Evolutionary conservation across 306 rosid genomes (phyloP).

Genomic region (Lablab purpureus): DNA sequence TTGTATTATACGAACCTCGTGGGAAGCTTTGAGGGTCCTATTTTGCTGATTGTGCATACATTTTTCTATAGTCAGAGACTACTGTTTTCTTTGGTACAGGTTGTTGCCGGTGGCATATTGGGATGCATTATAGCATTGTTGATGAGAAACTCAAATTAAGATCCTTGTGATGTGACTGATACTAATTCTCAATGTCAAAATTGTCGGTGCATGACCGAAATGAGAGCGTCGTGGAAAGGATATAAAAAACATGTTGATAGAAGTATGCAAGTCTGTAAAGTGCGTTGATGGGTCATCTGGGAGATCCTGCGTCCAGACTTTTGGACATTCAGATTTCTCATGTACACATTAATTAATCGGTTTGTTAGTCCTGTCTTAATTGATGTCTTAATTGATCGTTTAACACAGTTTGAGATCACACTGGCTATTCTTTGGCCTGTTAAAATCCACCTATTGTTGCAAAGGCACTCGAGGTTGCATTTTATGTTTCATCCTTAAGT

Average conservation of each 20-base stretch:
- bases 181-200: slow-evolving; percentile 30
- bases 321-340: slow-evolving; percentile 21
- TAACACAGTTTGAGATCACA: slow-evolving; percentile 8
- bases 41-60: slow-evolving; percentile 3
- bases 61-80: slow-evolving; percentile 14
- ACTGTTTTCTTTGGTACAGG: slow-evolving; percentile 56
- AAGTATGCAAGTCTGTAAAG: slow-evolving; percentile 44
- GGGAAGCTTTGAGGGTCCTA: slow-evolving; percentile 12
- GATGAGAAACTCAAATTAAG: slow-evolving; percentile 51
- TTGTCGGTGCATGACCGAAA: slow-evolving; percentile 20
- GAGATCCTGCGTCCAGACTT: slow-evolving; percentile 30
- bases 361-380: slow-evolving; percentile 24
- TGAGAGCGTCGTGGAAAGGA: slow-evolving; percentile 33
- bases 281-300: slow-evolving; percentile 31
- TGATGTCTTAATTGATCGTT: slow-evolving; percentile 31
- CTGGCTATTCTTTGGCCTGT: slow-evolving; percentile 10
- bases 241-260: slow-evolving; percentile 7
- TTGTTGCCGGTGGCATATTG: slow-evolving; percentile 78
- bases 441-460: slow-evolving; percentile 1
- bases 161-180: slow-evolving; percentile 30
- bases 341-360: slow-evolving; percentile 34
- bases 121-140: slow-evolving; percentile 79
- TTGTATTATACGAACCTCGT: slow-evolving; percentile 7
- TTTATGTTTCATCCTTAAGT: slow-evolving; percentile 23
- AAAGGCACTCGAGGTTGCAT: slow-evolving; percentile 8